These are phyloP conservation scores for Amylostereum chailletii DNA, from an alignment of 1,284 basidiomycete genomes.

Conservation along the genomic window DNA sequence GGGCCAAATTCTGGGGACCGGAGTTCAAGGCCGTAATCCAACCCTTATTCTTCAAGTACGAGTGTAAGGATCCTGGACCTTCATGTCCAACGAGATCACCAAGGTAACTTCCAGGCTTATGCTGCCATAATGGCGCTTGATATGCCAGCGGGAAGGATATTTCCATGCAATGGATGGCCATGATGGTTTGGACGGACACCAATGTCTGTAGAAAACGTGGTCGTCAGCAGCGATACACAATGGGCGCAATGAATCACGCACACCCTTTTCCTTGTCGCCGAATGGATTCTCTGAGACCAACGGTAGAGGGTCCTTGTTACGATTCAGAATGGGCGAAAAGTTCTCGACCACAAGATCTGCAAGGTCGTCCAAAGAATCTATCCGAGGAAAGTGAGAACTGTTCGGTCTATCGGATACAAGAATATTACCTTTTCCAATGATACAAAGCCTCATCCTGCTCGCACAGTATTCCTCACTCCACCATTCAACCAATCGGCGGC, in stretches of 20 bases:
- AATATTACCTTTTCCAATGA: constrained; percentile 75
- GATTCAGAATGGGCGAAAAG: constrained; percentile 76
- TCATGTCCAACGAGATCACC: constrained; percentile 93
- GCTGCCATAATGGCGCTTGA: constrained; percentile 70
- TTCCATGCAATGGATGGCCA: constrained; percentile 83
- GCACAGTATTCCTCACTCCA: constrained; percentile 92
- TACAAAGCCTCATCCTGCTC: constrained; percentile 86
- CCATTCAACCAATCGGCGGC: constrained; percentile 91
- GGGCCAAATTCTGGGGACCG: constrained; percentile 66
- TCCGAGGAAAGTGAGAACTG: constrained; percentile 6
- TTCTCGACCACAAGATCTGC: constrained; percentile 61
- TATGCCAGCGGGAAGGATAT: constrained; percentile 86
- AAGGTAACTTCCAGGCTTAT: constrained; percentile 79
- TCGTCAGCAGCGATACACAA: neutral
- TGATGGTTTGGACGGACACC: constrained; percentile 84
- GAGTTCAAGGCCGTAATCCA: constrained; percentile 82
- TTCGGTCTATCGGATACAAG: constrained; percentile 1
- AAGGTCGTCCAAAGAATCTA: constrained; percentile 79
- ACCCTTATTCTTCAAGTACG: constrained; percentile 86
- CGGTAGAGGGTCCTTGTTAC: constrained; percentile 53
- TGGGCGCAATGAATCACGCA: constrained; percentile 31
- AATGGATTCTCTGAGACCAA: constrained; percentile 74
- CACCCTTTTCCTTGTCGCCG: constrained; percentile 66
- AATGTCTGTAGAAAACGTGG: constrained; percentile 48
- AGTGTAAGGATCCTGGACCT: constrained; percentile 88